Conservation (phyloP, 345 rosid genomes). For the Syzygium oleosum region DNA sequence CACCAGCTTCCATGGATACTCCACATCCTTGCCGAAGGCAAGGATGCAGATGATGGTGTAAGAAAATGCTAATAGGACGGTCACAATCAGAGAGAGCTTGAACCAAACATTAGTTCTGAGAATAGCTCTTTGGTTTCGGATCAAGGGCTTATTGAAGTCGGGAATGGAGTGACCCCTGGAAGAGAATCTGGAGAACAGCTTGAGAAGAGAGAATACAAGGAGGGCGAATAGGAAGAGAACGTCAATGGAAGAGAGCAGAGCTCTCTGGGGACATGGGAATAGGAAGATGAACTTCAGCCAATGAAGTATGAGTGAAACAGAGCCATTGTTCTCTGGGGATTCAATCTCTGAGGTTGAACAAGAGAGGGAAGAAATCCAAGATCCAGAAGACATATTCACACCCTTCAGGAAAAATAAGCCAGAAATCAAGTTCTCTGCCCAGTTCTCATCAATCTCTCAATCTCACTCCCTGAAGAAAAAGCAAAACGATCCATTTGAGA, state of each 20-base stretch:
- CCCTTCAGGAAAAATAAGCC: background rate
- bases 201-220: constrained; percentile 32
- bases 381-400: constrained; percentile 28
- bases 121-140: constrained; percentile 19
- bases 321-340: constrained; percentile 14
- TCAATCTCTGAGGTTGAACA: constrained; percentile 45
- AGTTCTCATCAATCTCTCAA: background rate
- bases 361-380: constrained; percentile 52
- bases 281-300: constrained; percentile 74
- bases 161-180: constrained; percentile 10
- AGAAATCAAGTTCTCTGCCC: background rate
- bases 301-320: constrained; percentile 34
- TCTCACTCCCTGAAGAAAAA: constrained; percentile 12
- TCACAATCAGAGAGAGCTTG: constrained; percentile 37
- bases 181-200: constrained; percentile 34
- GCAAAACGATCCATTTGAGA: background rate
- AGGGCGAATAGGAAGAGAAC: constrained; percentile 42
- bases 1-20: constrained; percentile 28
- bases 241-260: constrained; percentile 45
- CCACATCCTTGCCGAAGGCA: constrained; percentile 25
- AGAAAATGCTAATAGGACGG: constrained; percentile 37
- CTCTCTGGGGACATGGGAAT: constrained; percentile 80
- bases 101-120: constrained; percentile 35
- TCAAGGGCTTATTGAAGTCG: constrained; percentile 51
- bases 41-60: constrained; percentile 37